Conservation (phyloP, 306 rosid genomes). For the Rubus parviflorus region DNA sequence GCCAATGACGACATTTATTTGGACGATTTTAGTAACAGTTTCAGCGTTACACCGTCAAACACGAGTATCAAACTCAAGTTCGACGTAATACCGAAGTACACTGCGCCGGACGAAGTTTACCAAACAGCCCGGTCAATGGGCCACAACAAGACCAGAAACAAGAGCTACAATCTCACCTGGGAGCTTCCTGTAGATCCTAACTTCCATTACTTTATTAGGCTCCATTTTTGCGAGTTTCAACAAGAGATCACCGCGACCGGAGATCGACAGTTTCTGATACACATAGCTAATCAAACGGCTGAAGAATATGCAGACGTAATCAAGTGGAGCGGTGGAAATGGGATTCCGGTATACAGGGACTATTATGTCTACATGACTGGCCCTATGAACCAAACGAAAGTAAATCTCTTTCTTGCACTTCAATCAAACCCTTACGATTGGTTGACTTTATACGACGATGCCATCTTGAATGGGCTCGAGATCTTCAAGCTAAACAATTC, state of each 20-base stretch:
- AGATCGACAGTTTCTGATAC: slow-evolving; percentile 24
- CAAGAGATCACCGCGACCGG: too few species aligned
- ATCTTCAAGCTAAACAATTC: background rate
- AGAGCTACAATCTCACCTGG: slow-evolving; percentile 28
- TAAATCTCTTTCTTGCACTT: slow-evolving; percentile 1
- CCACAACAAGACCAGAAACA: rapidly evolving
- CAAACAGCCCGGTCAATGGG: background rate
- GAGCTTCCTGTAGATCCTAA: slow-evolving; percentile 14
- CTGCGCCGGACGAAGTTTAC: slow-evolving; percentile 28
- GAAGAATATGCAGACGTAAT: background rate
- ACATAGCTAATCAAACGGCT: slow-evolving; percentile 5
- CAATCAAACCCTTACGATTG: background rate
- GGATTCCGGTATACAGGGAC: slow-evolving; percentile 18
- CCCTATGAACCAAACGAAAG: background rate
- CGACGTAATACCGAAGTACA: background rate
- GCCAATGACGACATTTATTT: rapidly evolving
- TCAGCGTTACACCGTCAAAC: rapidly evolving
- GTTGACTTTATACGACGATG: background rate
- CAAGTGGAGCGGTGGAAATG: background rate
- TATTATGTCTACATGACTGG: background rate
- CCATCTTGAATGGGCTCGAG: slow-evolving; percentile 31
- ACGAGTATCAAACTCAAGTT: background rate
- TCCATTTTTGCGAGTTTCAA: slow-evolving; percentile 38
- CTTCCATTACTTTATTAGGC: slow-evolving; percentile 30
- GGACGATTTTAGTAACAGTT: rapidly evolving